Evolutionary conservation across 768 basidiomycete genomes (phyloP), one percentile per base, ranked within the genome.

Genomic region (Paxillus involutus): DNA sequence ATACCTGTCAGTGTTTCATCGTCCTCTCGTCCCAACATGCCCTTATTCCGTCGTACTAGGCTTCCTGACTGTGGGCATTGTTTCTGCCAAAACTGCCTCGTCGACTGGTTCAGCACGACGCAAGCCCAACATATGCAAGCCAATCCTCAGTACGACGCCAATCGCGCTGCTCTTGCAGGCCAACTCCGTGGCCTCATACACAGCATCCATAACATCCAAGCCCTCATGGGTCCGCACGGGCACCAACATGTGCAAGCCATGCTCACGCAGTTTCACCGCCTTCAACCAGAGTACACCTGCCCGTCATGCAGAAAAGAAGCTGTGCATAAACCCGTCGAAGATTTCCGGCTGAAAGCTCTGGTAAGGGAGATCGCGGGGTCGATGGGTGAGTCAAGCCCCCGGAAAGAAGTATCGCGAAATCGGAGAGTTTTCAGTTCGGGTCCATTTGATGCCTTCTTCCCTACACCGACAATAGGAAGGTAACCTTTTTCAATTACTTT

Each of bases 51-150:
- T 51, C 19, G 26, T 13, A 35, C 9, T 59, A 89, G 88, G 6
- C 74, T 90, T 19, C 68, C 80, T 6, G 77, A 76, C 39, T 91
- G 88, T 51, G 88, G 88, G 3, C 88, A 91, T 66, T 80, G 81
- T 0, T 89, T 85, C 63, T 91, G 88, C 63, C 71, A 79, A 56
- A 65, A 65, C 6, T 90, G 88, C 59, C 73, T 90, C 8, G 73
- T 75, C 44, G 80, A 83, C 59, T 78, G 77, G 77, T 80, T 81
- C 57, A 69, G 57, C 47, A 79, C 80, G 3, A 77, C 70, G 0
- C 77, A 81, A 47, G 72, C 69, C 0, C 77, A 79, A 56, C 81
- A 86, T 56, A 70, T 80, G 59, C 64, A 69, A 6, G 57, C 65
- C 1, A 64, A 85, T 57, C 85, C 85, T 0, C 60, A 72, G 9